Conservation (phyloP, 805 yeast species). For the Trichomonascus vanleenenianus region DNA sequence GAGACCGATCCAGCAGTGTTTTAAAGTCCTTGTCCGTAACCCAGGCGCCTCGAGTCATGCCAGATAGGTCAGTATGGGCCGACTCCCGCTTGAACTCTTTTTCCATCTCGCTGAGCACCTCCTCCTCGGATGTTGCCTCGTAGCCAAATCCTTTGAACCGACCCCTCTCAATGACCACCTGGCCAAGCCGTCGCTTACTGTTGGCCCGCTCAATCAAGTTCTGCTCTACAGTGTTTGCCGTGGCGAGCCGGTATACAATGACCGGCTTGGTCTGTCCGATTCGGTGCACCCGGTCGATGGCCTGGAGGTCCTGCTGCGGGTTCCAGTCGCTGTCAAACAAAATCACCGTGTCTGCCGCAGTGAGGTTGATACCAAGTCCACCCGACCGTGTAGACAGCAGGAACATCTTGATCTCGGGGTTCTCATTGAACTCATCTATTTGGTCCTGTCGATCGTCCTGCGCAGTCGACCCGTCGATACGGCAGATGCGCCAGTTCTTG, state of each 20-base stretch:
- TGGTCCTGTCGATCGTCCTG: slow-evolving; percentile 60
- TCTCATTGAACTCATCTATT: slow-evolving; percentile 45
- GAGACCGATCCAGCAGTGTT: slow-evolving; percentile 12
- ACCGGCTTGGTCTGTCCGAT: slow-evolving; percentile 88
- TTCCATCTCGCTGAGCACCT: slow-evolving; percentile 5
- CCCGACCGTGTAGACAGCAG: slow-evolving; percentile 89
- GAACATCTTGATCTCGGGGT: slow-evolving; percentile 41
- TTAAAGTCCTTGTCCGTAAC: slow-evolving; percentile 11
- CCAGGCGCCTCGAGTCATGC: not conserved
- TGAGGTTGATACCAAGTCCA: slow-evolving; percentile 83
- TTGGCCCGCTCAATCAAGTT: slow-evolving; percentile 70
- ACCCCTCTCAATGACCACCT: slow-evolving; percentile 64
- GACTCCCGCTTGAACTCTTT: slow-evolving; percentile 4
- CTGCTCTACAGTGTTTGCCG: slow-evolving; percentile 77
- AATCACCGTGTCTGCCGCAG: slow-evolving; percentile 83
- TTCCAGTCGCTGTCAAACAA: slow-evolving; percentile 94
- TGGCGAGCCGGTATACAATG: slow-evolving; percentile 67
- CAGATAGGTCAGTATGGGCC: not conserved
- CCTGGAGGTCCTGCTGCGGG: slow-evolving; percentile 94
- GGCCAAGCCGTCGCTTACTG: slow-evolving; percentile 71
- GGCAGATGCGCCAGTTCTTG: slow-evolving; percentile 39
- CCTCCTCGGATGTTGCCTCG: slow-evolving; percentile 1
- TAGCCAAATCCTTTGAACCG: slow-evolving; percentile 23
- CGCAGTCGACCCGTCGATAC: slow-evolving; percentile 70
- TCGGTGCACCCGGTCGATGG: slow-evolving; percentile 91